Base-by-base conservation (phyloP, 768 basidiomycete genomes). In the Chalciporus chontae region DNA sequence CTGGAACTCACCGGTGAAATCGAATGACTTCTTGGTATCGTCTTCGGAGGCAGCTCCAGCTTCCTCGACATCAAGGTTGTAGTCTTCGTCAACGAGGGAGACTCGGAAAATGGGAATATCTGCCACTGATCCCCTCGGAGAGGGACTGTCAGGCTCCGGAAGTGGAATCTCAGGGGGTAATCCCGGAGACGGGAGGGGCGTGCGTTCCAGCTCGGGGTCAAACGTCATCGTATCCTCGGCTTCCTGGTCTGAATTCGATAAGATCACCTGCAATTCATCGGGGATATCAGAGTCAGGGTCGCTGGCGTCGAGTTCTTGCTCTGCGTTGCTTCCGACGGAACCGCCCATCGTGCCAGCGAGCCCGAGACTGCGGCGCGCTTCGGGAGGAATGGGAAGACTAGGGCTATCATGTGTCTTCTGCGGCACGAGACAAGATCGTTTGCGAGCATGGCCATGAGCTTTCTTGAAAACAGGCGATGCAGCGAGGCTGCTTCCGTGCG, bases 221-320 rank as follows among this genome's bases (percentile, higher is more conserved):
- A 62, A 68, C 6, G 69, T 70, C 59, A 69, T 50, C 5, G 74
- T 77, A 38, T 80, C 77, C 2, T 76, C 73, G 7, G 63, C 64
- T 27, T 69, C 70, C 17, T 67, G 65, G 49, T 73, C 54, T 45
- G 74, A 58, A 64, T 70, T 60, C 0, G 72, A 73, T 21, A 91
- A 64, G 41, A 91, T 81, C 19, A 73, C 72, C 54, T 83, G 81
- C 48, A 91, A 63, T 64, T 91, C 90, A 37, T 86, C 79, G 1
- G 90, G 87, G n/a, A 90, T 86, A 57, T 92, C 87, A 2, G 83
- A 86, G 62, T 89, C 83, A 0, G 79, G 84, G 58, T 88, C 84
- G 8, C 78, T 78, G 3, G 69, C 73, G 32, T 84, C 77, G 8
- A 77, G 55, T 17, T 74, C 75, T 14, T 70, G 69, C 47, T 73